Conservation (phyloP, 768 basidiomycete species). For the Lactarius vividus region DNA sequence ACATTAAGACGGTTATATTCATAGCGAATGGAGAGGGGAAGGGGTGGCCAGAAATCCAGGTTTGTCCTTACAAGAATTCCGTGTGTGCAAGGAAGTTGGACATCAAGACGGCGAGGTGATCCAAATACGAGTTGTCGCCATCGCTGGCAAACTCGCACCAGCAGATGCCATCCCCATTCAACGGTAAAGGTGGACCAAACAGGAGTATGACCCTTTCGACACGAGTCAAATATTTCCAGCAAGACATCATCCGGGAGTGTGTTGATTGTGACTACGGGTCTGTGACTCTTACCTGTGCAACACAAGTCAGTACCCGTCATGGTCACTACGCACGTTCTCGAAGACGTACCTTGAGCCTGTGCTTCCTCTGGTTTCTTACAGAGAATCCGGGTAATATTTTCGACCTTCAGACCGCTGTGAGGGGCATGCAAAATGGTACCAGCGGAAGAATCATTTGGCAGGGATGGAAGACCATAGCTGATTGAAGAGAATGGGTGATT, state of each 20-base stretch:
- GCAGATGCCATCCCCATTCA: not conserved
- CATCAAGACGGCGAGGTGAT: not conserved
- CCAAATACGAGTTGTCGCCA: not conserved
- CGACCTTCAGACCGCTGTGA: too few relatives aligned
- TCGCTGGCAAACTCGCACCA: not conserved
- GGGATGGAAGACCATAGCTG: too few relatives aligned
- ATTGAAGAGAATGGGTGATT: too few relatives aligned
- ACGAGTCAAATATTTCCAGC: not conserved
- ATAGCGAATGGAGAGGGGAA: not conserved
- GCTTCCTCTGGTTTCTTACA: too few relatives aligned
- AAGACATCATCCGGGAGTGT: not conserved
- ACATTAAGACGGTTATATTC: too few relatives aligned
- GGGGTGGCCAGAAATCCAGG: not conserved
- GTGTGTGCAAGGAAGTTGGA: not conserved
- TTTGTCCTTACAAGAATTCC: too few relatives aligned
- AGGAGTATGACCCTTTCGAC: not conserved
- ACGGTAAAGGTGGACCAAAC: too few relatives aligned
- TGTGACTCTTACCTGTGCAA: not conserved
- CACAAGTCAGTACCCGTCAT: not conserved
- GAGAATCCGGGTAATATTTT: too few relatives aligned
- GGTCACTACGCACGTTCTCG: not conserved
- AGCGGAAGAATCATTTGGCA: not conserved
- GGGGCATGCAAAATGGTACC: too few relatives aligned
- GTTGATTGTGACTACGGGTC: not conserved
- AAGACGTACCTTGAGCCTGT: too few relatives aligned